These are phyloP conservation scores for Diplodia corticola DNA, from an alignment of 2,329 filamentous ascomycete species.

Conservation along the genomic window DNA sequence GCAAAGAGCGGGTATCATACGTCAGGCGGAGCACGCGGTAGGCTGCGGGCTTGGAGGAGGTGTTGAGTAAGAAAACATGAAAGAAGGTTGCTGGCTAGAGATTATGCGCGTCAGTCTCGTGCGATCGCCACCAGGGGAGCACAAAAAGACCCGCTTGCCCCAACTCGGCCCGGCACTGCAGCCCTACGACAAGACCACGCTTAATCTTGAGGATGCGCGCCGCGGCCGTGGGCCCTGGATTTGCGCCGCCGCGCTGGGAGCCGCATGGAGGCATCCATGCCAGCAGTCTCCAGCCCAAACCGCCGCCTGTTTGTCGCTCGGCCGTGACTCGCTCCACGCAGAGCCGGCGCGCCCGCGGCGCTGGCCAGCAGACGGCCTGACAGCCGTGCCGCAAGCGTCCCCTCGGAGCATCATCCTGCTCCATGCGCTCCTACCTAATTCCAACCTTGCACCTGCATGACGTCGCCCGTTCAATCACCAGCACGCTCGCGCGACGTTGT, in stretches of 20 bases:
- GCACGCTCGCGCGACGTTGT: not conserved
- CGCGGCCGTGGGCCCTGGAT: constrained; percentile 8
- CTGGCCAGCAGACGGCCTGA: constrained; percentile 11
- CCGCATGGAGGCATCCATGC: not conserved
- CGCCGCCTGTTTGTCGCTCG: not conserved
- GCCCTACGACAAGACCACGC: constrained; percentile 14
- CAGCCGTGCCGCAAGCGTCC: not conserved
- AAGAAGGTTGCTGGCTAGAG: constrained; percentile 16
- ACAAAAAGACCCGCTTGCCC: constrained; percentile 16
- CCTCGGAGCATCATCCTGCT: constrained; percentile 8
- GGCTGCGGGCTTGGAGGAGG: not conserved
- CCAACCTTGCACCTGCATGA: constrained; percentile 5
- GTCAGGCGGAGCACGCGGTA: constrained; percentile 11
- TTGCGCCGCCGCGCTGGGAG: constrained; percentile 5
- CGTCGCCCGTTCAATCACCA: not conserved
- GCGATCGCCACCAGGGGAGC: constrained; percentile 19
- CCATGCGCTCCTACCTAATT: constrained; percentile 12
- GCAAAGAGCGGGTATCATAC: constrained; percentile 20
- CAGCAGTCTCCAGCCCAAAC: not conserved
- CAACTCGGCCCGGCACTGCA: constrained; percentile 13
- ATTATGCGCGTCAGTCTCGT: constrained; percentile 20
- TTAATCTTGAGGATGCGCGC: constrained; percentile 1
- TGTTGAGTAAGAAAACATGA: constrained; percentile 17
- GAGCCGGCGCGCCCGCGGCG: not conserved
- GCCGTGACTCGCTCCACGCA: not conserved